Evolutionary conservation across 75 land plant species (phyloP).

Genomic region (Azolla pinnata): DNA sequence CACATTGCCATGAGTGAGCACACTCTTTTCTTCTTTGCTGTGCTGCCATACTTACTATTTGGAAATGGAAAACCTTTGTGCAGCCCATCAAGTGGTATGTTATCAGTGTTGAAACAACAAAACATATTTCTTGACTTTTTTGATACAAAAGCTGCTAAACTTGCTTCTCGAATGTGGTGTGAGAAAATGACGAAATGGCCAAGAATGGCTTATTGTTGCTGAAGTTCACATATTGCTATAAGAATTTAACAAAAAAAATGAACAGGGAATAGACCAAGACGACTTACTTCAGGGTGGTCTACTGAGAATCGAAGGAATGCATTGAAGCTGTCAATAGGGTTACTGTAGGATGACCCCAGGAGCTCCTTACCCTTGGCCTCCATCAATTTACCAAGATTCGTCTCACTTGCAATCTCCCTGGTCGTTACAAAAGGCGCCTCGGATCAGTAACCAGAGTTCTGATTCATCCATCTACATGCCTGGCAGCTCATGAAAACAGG

Average conservation of each 20-base stretch:
- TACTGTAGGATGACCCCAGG: conserved; percentile 53
- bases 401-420: conserved; percentile 47
- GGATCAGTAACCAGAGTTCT: not conserved
- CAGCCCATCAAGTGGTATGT: not conserved
- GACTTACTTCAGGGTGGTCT: conserved; percentile 62
- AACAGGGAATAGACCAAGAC: not conserved
- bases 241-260: not conserved
- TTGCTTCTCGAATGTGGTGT: no score
- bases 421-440: not conserved
- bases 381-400: conserved; percentile 69
- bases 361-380: conserved; percentile 55
- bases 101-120: not conserved
- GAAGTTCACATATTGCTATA: no score
- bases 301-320: conserved; percentile 59
- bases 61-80: not conserved
- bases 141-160: no score
- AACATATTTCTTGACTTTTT: not conserved
- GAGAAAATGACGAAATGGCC: no score
- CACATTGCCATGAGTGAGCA: not conserved
- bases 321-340: conserved; percentile 60
- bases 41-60: not conserved
- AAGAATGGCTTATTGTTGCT: no score
- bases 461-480: not conserved
- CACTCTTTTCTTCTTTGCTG: no score
- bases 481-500: not conserved